These are phyloP conservation scores for Chaetothyriales sp. DNA, from an alignment of 2,329 filamentous ascomycete genomes.

Conservation along the genomic window DNA sequence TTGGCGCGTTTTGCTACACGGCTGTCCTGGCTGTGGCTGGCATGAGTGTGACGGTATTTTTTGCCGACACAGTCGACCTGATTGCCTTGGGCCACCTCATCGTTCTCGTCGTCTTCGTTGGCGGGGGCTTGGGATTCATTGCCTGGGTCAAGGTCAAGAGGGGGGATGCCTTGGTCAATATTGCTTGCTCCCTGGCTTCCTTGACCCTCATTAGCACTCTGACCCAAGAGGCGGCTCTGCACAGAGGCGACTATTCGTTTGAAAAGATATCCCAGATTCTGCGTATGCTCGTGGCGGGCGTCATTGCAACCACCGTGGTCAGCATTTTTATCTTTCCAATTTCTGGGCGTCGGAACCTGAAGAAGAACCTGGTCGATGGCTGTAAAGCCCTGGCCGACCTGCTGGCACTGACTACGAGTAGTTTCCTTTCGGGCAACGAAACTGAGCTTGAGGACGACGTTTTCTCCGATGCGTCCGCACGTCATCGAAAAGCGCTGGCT, in stretches of 20 bases:
- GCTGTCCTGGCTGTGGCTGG: slow-evolving; percentile 63
- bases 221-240: slow-evolving; percentile 81
- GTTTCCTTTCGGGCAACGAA: slow-evolving; percentile 72
- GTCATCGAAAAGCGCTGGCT: slow-evolving; percentile 54
- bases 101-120: slow-evolving; percentile 70
- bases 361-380: slow-evolving; percentile 57
- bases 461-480: slow-evolving; percentile 48
- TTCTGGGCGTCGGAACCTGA: slow-evolving; percentile 60
- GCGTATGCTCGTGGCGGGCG: slow-evolving; percentile 71
- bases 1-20: slow-evolving; percentile 66
- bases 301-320: slow-evolving; percentile 55
- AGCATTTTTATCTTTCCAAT: slow-evolving; percentile 67
- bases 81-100: slow-evolving; percentile 62
- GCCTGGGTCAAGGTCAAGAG: slow-evolving; percentile 75
- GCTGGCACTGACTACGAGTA: slow-evolving; percentile 65
- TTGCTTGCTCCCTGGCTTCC: slow-evolving; percentile 72
- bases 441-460: slow-evolving; percentile 56
- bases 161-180: slow-evolving; percentile 67
- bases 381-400: slow-evolving; percentile 68
- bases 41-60: slow-evolving; percentile 76
- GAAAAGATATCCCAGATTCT: slow-evolving; percentile 70
- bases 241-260: slow-evolving; percentile 66
- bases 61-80: slow-evolving; percentile 52
- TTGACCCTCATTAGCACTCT: slow-evolving; percentile 80
- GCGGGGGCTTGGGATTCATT: slow-evolving; percentile 72